These are phyloP conservation scores for Yamadazyma trypodendri DNA, from an alignment of 1,139 yeast species.

Conservation along the genomic window DNA sequence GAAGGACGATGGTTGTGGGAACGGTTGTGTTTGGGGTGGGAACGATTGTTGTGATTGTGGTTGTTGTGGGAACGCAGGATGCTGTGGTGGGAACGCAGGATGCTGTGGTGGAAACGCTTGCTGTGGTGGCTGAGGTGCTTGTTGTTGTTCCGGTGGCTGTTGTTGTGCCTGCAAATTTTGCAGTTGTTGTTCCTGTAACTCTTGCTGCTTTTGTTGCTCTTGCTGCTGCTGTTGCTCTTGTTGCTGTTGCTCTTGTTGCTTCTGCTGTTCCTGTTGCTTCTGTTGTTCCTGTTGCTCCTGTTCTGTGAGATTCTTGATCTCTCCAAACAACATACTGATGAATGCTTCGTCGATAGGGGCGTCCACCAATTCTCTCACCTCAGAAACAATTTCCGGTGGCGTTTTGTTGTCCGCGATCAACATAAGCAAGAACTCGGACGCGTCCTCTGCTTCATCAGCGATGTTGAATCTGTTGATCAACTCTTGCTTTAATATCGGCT, in stretches of 20 bases:
- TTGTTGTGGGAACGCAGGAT: not conserved
- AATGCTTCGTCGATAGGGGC: slow-evolving; percentile 55
- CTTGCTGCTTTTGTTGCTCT: not conserved
- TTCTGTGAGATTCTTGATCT: slow-evolving; percentile 41
- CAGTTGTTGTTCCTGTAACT: slow-evolving; percentile 7
- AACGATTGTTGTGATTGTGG: not conserved
- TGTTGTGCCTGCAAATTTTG: slow-evolving; percentile 11
- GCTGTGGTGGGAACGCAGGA: not conserved
- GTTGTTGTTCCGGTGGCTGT: slow-evolving; percentile 8
- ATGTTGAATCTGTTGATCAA: slow-evolving; percentile 32
- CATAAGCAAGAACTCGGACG: slow-evolving; percentile 76
- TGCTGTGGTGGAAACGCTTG: slow-evolving; percentile 10
- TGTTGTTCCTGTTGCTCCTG: slow-evolving; percentile 11
- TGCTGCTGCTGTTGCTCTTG: slow-evolving; percentile 13
- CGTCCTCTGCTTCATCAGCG: slow-evolving; percentile 69
- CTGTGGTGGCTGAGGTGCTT: slow-evolving; percentile 12
- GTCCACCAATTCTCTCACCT: slow-evolving; percentile 65
- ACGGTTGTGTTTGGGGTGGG: not conserved
- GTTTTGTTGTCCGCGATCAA: slow-evolving; percentile 71
- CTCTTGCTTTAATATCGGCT: slow-evolving; percentile 36
- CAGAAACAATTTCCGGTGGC: slow-evolving; percentile 61
- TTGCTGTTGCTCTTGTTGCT: slow-evolving; percentile 13
- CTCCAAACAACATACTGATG: slow-evolving; percentile 54
- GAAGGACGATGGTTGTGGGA: not conserved
- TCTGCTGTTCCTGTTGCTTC: slow-evolving; percentile 12